phyloP scores from a whole-genome alignment of 1,139 yeast genomes.

The Candida buenavistaensis region DNA sequence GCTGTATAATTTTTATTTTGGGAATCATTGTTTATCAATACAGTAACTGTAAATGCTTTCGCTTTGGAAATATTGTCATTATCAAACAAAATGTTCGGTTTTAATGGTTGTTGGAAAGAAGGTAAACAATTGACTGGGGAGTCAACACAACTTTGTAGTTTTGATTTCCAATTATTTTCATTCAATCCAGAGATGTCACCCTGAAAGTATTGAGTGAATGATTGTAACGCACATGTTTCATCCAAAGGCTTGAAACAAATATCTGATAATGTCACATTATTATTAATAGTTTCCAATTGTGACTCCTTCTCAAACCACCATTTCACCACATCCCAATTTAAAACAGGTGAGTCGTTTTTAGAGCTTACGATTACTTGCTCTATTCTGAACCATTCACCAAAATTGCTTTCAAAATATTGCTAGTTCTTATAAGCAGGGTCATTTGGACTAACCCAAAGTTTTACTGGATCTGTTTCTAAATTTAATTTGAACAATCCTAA shows the following conservation, averaged over 20 bases:
- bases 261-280: slow-evolving; percentile 49
- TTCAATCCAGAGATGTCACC: slow-evolving; percentile 59
- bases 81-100: slow-evolving; percentile 63
- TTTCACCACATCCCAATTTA: slow-evolving; percentile 61
- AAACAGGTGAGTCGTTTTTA: slow-evolving; percentile 59
- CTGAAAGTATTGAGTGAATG: slow-evolving; percentile 83
- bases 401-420: slow-evolving; percentile 68
- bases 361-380: slow-evolving; percentile 82
- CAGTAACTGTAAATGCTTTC: slow-evolving; percentile 72
- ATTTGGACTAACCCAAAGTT: slow-evolving; percentile 83
- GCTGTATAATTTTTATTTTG: slow-evolving; percentile 34
- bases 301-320: slow-evolving; percentile 90
- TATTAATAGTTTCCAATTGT: slow-evolving; percentile 35
- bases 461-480: slow-evolving; percentile 77
- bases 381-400: slow-evolving; percentile 90
- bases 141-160: slow-evolving; percentile 59
- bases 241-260: slow-evolving; percentile 80
- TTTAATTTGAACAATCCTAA: slow-evolving; percentile 53
- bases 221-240: slow-evolving; percentile 83
- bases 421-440: slow-evolving; percentile 75
- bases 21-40: slow-evolving; percentile 51
- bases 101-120: slow-evolving; percentile 85
- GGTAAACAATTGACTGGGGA: slow-evolving; percentile 93
- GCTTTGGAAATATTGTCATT: slow-evolving; percentile 55
- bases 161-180: slow-evolving; percentile 52